Conservation (phyloP, 257 asterid species). For the Galeopsis tetrahit region DNA sequence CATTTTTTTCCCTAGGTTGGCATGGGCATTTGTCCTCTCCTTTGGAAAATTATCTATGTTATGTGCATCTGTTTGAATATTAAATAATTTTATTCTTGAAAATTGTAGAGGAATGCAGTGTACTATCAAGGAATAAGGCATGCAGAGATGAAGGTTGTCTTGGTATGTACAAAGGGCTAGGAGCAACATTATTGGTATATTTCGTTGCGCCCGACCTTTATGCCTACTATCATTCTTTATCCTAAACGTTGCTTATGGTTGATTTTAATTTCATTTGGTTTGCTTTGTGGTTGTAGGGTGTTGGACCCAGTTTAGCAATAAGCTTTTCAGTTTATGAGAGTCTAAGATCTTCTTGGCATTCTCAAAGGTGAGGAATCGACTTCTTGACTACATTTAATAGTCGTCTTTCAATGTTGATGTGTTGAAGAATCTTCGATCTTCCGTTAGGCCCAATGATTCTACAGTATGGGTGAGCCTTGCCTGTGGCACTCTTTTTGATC, state of each 20-base stretch:
- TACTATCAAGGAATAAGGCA: slow-evolving; percentile 89
- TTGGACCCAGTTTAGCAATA: slow-evolving; percentile 93
- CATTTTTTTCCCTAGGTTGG: slow-evolving; percentile 7
- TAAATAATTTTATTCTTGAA: slow-evolving; percentile 19
- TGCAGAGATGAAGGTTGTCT: slow-evolving; percentile 86
- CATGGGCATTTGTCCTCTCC: neutral
- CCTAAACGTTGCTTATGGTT: slow-evolving; percentile 1
- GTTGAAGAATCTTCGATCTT: slow-evolving; percentile 10
- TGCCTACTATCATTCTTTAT: slow-evolving; percentile 6
- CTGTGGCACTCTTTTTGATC: slow-evolving; percentile 96
- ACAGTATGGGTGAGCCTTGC: slow-evolving; percentile 74
- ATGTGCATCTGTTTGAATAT: slow-evolving; percentile 3
- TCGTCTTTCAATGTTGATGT: slow-evolving; percentile 1
- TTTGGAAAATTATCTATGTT: neutral
- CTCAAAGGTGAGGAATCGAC: slow-evolving; percentile 49
- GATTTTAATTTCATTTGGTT: slow-evolving; percentile 3
- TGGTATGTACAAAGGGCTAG: slow-evolving; percentile 92
- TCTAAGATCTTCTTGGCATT: slow-evolving; percentile 62
- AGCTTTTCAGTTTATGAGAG: slow-evolving; percentile 85
- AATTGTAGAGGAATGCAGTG: slow-evolving; percentile 67
- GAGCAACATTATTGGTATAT: slow-evolving; percentile 87
- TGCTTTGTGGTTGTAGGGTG: slow-evolving; percentile 62
- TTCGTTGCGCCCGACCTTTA: neutral
- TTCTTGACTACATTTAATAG: neutral
- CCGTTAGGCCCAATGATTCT: slow-evolving; percentile 76